Conservation (phyloP, 352 stramenopile species). For the Phytophthora ohioensis region DNA sequence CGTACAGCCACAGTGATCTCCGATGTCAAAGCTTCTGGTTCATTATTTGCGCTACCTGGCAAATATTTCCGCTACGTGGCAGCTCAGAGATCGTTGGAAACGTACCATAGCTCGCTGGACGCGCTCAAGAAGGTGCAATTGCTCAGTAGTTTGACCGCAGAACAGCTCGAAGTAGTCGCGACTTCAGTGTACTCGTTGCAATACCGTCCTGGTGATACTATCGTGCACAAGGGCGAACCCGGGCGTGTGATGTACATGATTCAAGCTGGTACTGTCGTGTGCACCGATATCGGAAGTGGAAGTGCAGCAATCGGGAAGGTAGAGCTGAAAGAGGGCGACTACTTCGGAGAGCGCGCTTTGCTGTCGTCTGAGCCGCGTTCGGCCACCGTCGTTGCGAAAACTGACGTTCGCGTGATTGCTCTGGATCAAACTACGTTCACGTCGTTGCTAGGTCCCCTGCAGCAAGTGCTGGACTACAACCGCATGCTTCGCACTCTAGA, state of each 20-base stretch:
- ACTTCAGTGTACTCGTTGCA: conserved; percentile 55
- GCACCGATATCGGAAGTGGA: conserved; percentile 62
- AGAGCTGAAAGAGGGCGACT: conserved; percentile 75
- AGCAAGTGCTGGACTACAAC: conserved; percentile 85
- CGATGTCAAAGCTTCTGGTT: conserved; percentile 43
- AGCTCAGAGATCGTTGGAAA: conserved; percentile 52
- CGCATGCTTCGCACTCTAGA: conserved; percentile 60
- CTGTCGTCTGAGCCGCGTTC: conserved; percentile 86
- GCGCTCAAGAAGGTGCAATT: conserved; percentile 56
- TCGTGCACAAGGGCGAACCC: conserved; percentile 80
- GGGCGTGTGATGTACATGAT: conserved; percentile 88
- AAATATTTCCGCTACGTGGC: conserved; percentile 66
- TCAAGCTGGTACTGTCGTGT: conserved; percentile 66
- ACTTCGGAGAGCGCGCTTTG: conserved; percentile 94
- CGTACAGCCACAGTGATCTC: conserved; percentile 57
- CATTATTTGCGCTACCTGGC: conserved; percentile 53
- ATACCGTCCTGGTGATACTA: conserved; percentile 65
- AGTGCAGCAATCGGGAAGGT: conserved; percentile 44
- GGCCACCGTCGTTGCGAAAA: conserved; percentile 86
- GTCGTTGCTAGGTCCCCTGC: conserved; percentile 89
- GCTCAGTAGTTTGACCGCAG: conserved; percentile 48
- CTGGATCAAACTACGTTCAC: conserved; percentile 94
- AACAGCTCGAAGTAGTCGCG: conserved; percentile 56
- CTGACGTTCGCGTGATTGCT: conserved; percentile 58
- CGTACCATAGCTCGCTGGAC: conserved; percentile 53